These are phyloP conservation scores for Volvariella surrecta DNA, from an alignment of 1,284 basidiomycete species.

Conservation along the genomic window DNA sequence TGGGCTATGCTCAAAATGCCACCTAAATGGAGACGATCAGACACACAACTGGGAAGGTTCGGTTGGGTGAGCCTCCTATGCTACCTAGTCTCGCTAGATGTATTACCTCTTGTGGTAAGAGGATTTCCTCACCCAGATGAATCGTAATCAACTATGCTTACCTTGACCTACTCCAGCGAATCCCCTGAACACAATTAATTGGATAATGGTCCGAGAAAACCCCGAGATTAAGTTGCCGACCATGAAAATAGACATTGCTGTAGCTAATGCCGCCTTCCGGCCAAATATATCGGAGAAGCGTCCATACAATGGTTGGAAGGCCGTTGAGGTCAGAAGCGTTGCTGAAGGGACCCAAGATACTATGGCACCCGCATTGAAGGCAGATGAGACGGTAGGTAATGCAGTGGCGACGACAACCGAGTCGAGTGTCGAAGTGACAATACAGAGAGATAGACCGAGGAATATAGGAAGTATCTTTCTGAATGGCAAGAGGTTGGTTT, in stretches of 20 bases:
- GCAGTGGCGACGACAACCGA: slow-evolving; percentile 65
- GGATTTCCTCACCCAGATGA: no score
- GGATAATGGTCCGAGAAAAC: slow-evolving; percentile 53
- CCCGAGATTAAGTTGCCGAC: slow-evolving; percentile 52
- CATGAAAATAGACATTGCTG: slow-evolving; percentile 54
- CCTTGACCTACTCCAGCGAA: slow-evolving; percentile 61
- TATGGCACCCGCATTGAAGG: slow-evolving; percentile 60
- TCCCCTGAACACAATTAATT: slow-evolving; percentile 68
- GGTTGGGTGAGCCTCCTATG: no score
- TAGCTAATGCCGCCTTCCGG: slow-evolving; percentile 54
- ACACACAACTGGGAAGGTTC: no score
- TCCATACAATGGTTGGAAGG: slow-evolving; percentile 59
- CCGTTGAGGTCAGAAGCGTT: slow-evolving; percentile 57
- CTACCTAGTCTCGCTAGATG: no score
- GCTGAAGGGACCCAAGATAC: slow-evolving; percentile 65
- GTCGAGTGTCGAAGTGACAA: slow-evolving; percentile 47
- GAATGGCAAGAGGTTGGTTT: no score
- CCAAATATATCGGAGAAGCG: slow-evolving; percentile 74
- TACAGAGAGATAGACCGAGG: slow-evolving; percentile 49
- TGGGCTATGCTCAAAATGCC: no score
- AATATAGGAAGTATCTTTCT: no score
- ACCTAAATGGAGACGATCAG: no score
- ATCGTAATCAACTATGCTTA: slow-evolving; percentile 36
- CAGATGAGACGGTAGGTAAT: slow-evolving; percentile 58
- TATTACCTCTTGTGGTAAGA: no score